Base-by-base conservation (phyloP, 1,284 basidiomycete genomes). In the Sanghuangporus weigelae region DNA sequence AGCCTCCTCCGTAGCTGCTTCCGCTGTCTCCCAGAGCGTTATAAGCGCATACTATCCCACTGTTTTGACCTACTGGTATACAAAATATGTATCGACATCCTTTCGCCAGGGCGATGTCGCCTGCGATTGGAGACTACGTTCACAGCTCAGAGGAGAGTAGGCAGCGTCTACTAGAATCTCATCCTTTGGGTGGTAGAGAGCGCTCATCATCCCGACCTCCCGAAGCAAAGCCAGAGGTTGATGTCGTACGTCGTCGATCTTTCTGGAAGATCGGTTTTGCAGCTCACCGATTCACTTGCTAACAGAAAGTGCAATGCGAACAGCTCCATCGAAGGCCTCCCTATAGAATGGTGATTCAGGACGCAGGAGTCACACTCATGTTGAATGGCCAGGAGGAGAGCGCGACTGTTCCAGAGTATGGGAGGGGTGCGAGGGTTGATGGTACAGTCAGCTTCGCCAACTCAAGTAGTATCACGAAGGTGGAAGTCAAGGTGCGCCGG, bases 401-500 rank as follows among this genome's bases (percentile, higher is more conserved):
- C 19, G 50, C 57, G 21, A 31, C 40, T 11, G n/a, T 59, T 23
- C 60, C 61, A 2, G 44, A 46, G n/a, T 66, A 63, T 42, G 60
- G 57, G 21, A 56, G 42, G n/a, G 60, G 61, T 35, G 60, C 62
- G 50, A 63, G 40, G 10, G 49, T 66, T 19, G 64, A 66, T 35
- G 64, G 64, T 11, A 49, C 51, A 39, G 48, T 66, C 31, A 57
- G 23, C 36, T 48, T 66, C 38, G 55, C 51, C 12, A 60, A 63
- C 56, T 39, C 61, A n/a, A 16, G 35, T 12, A 38, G 36, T 23
- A 40, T 66, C 40, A 55, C 36, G 42, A 66, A 60, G n/a, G 50
- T 66, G n/a, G 60, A 63, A 59, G 64, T 53, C 16, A 62, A 59
- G 51, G 61, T 66, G 48, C 26, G 60, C 44, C 23, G 19, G 26